A percentile compares a stretch with the other conserved stretches of the same genome.
Evolutionary conservation across 345 rosid genomes (phyloP).

Genomic region (Arabis hirsuta): DNA sequence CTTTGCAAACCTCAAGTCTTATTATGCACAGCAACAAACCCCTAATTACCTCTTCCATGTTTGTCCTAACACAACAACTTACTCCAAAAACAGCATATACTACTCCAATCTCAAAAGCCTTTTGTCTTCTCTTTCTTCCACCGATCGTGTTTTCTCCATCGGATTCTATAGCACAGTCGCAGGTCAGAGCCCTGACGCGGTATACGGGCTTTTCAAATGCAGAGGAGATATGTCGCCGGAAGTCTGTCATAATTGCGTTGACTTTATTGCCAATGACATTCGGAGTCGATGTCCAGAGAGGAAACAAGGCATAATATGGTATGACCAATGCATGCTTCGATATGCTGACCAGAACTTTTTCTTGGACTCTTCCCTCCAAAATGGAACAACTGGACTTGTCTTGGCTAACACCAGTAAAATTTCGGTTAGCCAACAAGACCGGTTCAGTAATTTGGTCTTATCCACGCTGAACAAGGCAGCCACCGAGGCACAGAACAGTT

Average conservation of each 20-base stretch:
- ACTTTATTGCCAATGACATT: background rate
- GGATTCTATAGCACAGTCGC: slow-evolving; percentile 26
- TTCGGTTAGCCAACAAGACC: background rate
- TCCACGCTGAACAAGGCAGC: slow-evolving; percentile 14
- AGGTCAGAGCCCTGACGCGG: slow-evolving; percentile 33
- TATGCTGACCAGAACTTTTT: slow-evolving; percentile 32
- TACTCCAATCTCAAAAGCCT: slow-evolving; percentile 42
- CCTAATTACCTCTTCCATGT: background rate
- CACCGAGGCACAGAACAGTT: background rate
- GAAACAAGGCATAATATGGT: slow-evolving; percentile 35
- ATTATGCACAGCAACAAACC: slow-evolving; percentile 16
- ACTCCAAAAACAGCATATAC: slow-evolving; percentile 44
- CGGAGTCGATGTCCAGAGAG: slow-evolving; percentile 29
- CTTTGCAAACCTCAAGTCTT: slow-evolving; percentile 23
- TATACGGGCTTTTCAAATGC: slow-evolving; percentile 48
- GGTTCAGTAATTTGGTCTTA: background rate
- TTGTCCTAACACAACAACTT: slow-evolving; percentile 34
- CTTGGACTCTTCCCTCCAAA: background rate
- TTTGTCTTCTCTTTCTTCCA: slow-evolving; percentile 38
- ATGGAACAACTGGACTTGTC: background rate
- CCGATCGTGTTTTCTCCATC: background rate
- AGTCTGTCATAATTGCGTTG: background rate
- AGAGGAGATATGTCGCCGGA: slow-evolving; percentile 27
- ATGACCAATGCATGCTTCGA: slow-evolving; percentile 45
- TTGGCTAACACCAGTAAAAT: background rate